phyloP scores from a whole-genome alignment of 2,329 filamentous ascomycete species.

The Hymenoscyphus infarciens region DNA sequence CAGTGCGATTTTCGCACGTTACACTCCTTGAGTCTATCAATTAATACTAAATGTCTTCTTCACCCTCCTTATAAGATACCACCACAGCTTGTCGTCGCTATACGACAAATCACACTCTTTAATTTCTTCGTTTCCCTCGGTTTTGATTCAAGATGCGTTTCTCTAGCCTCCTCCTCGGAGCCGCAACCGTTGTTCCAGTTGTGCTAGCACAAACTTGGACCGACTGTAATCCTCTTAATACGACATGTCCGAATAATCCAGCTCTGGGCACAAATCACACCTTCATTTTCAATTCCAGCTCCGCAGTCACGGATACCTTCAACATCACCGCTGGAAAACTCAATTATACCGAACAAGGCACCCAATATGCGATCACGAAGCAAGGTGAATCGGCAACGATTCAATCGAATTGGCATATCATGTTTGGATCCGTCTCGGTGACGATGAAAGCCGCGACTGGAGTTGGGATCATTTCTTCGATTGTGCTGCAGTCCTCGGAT shows the following conservation, averaged over 20 bases:
- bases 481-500: conserved; percentile 80
- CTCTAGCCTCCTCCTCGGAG: conserved; percentile 21
- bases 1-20: conserved; percentile 6
- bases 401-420: conserved; percentile 77
- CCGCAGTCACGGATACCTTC: conserved; percentile 59
- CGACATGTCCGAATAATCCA: conserved; percentile 65
- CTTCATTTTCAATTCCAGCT: conserved; percentile 58
- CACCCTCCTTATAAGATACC: not conserved
- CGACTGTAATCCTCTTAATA: conserved; percentile 71
- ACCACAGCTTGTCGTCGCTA: conserved; percentile 4
- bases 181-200: conserved; percentile 35
- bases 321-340: conserved; percentile 65
- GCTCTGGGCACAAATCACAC: conserved; percentile 64
- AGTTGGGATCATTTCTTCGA: conserved; percentile 72
- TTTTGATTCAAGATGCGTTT: conserved; percentile 24
- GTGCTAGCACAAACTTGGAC: conserved; percentile 71
- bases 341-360: conserved; percentile 59
- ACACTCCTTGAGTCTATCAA: conserved; percentile 13
- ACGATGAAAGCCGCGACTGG: conserved; percentile 73
- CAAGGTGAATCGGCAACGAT: conserved; percentile 76
- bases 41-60: not conserved
- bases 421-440: conserved; percentile 77
- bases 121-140: not conserved
- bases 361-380: conserved; percentile 67
- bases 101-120: conserved; percentile 5